Base-by-base conservation (phyloP, 805 yeast genomes). In the Starmerella davenportii region DNA sequence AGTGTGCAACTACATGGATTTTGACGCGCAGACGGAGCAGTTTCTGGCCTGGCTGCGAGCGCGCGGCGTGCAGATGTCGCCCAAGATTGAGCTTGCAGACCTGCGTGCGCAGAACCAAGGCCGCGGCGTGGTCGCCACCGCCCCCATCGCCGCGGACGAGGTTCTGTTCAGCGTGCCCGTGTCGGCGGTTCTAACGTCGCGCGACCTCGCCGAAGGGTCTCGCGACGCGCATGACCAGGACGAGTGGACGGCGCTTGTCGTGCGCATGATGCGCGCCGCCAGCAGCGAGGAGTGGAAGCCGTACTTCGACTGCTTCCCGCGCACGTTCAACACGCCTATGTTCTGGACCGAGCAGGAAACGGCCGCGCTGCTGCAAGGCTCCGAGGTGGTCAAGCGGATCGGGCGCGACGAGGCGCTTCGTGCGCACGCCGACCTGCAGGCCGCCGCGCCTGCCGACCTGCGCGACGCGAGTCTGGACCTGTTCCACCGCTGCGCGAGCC, bases 231-330 rank as follows among this genome's bases (percentile, higher is more conserved):
- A 42, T 16, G 48, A 47, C 14, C 51, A 75, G 35, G 57, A 60
- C 36, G 77, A 74, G 34, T 87, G 96, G 96, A 78, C 79, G 40
- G 71, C 77, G 1, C 60, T 90, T 42, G 75, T 85, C 32, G 52
- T 81, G 30, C 65, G 75, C 15, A 62, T 87, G 45, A 59, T 76
- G 36, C 76, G 72, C 49, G 92, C 79, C 49, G 53, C 66, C 37
- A 59, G 62, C 31, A 58, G 56, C 1, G 70, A 80, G 30, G 60
- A 57, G 24, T 87, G 95, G 93, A 55, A 53, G 38, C 66, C 72
- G 1, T 87, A 87, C 55, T 71, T 84, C 41, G 60, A 69, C 17
- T 70, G 85, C 0, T 62, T 87, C 30, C 96, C 96, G 0, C 52
- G 47, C 3, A 44, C 51, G 14, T 72, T 77, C 56, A 66, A 74